These are phyloP conservation scores for Populus hybrid DNA, from an alignment of 441 rosid species.

Conservation along the genomic window DNA sequence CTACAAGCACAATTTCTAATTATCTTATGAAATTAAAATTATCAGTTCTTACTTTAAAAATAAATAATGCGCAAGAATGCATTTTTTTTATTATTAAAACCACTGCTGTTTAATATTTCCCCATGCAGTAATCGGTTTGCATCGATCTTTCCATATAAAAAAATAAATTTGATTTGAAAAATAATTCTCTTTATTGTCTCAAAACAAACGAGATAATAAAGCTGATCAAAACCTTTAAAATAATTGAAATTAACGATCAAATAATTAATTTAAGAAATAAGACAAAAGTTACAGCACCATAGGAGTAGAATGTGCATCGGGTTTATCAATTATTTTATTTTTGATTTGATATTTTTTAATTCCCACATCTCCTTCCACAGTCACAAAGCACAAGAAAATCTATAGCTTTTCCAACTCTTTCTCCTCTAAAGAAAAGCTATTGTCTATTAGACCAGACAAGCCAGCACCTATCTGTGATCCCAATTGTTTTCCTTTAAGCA, in stretches of 20 bases:
- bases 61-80: not conserved
- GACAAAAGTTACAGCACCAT: conserved; percentile 26
- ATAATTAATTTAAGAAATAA: conserved; percentile 22
- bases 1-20: no score
- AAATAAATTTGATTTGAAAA: not conserved
- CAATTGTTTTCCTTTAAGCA: conserved; percentile 21
- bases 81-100: no score
- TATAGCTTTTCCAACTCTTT: conserved; percentile 26
- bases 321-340: not conserved
- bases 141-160: not conserved
- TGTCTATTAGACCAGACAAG: conserved; percentile 19
- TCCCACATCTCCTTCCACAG: conserved; percentile 14
- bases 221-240: conserved; percentile 7
- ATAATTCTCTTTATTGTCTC: not conserved
- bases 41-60: not conserved
- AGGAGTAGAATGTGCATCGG: not conserved
- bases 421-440: conserved; percentile 17
- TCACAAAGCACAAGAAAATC: conserved; percentile 48
- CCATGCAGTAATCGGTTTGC: not conserved
- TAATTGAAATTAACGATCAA: conserved; percentile 7
- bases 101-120: not conserved
- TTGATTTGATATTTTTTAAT: not conserved
- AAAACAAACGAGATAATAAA: conserved; percentile 3
- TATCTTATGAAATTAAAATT: no score
- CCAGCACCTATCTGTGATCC: conserved; percentile 19